Evolutionary conservation across 306 rosid genomes (phyloP).

Genomic region (Myrica gale): DNA sequence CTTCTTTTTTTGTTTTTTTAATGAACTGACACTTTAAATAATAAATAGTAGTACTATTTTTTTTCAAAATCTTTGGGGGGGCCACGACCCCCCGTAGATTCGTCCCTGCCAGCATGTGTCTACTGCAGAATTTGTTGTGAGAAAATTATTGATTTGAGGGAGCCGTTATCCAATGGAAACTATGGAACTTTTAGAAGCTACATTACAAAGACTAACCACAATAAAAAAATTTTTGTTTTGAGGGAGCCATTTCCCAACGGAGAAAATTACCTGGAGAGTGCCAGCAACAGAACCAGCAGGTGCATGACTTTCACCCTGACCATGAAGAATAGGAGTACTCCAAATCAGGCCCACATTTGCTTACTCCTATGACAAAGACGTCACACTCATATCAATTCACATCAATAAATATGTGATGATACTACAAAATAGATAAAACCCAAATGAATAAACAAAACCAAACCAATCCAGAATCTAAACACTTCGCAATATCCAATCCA

Average conservation of each 20-base stretch:
- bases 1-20: no score
- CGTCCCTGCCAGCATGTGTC: conserved; percentile 59
- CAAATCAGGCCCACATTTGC: conserved; percentile 23
- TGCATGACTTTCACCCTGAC: conserved; percentile 83
- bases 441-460: no score
- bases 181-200: neutral
- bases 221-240: neutral
- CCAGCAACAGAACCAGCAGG: conserved; percentile 77
- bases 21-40: no score
- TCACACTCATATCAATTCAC: no score
- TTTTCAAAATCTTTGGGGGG: no score
- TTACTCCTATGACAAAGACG: no score
- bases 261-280: conserved; percentile 63
- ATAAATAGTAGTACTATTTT: no score
- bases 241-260: conserved; percentile 1
- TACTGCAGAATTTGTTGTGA: conserved; percentile 53
- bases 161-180: neutral
- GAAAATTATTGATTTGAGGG: neutral
- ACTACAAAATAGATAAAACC: no score
- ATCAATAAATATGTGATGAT: no score
- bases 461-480: no score
- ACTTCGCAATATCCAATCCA: neutral
- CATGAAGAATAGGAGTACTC: conserved; percentile 18
- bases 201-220: neutral
- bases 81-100: no score